phyloP scores from a whole-genome alignment of 345 rosid species.

The Gossypium ekmanianum region DNA sequence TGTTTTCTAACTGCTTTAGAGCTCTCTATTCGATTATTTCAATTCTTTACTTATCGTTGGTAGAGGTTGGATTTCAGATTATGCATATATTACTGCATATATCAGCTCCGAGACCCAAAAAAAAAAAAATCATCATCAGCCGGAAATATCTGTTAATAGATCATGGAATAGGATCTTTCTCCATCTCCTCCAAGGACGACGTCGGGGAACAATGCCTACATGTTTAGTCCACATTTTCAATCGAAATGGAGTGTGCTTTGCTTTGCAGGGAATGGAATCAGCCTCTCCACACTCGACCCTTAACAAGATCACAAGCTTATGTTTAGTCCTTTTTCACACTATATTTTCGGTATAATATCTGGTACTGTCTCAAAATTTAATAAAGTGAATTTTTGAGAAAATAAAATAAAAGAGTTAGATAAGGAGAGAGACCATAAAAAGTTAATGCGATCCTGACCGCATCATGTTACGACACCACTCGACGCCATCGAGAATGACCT shows the following conservation, averaged over 20 bases:
- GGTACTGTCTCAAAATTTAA: too few relatives aligned
- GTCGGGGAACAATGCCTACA: constrained; percentile 78
- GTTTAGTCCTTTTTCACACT: constrained; percentile 34
- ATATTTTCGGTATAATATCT: too few relatives aligned
- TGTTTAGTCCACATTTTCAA: constrained; percentile 53
- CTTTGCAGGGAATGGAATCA: constrained; percentile 90
- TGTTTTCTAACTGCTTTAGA: background rate
- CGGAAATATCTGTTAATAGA: too few relatives aligned
- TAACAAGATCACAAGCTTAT: constrained; percentile 95
- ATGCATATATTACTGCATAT: too few relatives aligned
- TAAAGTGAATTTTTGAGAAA: too few relatives aligned
- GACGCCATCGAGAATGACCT: too few relatives aligned
- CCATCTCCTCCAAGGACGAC: constrained; percentile 83
- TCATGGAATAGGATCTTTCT: background rate
- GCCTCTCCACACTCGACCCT: constrained; percentile 70
- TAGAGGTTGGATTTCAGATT: background rate
- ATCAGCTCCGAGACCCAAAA: too few relatives aligned
- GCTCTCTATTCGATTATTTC: background rate
- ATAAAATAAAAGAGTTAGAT: too few relatives aligned
- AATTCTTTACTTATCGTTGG: background rate
- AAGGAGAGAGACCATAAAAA: too few relatives aligned
- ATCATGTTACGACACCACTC: too few relatives aligned
- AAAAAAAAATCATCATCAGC: too few relatives aligned
- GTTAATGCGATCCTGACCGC: too few relatives aligned
- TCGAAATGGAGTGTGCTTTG: constrained; percentile 80